A percentile compares a stretch with the other conserved stretches of the same genome.
Evolutionary conservation across 768 basidiomycete genomes (phyloP).

Genomic region (Termitomyces eurrhizus): DNA sequence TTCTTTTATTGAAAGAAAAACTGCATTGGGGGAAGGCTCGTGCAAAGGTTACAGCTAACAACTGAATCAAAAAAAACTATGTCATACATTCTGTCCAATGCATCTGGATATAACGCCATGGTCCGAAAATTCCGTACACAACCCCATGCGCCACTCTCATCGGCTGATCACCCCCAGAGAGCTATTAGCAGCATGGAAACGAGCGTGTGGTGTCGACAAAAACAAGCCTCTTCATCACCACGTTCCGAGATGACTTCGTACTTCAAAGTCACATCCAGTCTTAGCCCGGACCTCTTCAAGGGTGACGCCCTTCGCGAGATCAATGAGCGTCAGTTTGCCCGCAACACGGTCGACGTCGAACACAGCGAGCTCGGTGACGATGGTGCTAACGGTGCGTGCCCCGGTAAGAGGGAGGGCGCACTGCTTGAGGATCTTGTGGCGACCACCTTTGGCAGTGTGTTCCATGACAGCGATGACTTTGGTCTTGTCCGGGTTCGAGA

Average conservation of each 20-base stretch:
- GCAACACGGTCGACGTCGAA: slow-evolving; percentile 81
- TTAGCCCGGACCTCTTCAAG: slow-evolving; percentile 82
- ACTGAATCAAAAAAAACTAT: not conserved
- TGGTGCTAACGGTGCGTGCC: slow-evolving; percentile 81
- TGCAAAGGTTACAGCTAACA: not conserved
- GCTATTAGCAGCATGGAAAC: not conserved
- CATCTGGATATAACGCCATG: not conserved
- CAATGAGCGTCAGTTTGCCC: slow-evolving; percentile 71
- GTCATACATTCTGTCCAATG: not conserved
- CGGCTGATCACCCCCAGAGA: not conserved
- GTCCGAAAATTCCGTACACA: not conserved
- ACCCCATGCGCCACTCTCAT: not conserved
- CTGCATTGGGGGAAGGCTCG: not conserved
- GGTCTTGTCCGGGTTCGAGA: slow-evolving; percentile 94
- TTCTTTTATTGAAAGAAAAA: not conserved
- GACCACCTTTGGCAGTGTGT: slow-evolving; percentile 86
- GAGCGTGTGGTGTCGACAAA: not conserved
- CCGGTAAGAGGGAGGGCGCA: slow-evolving; percentile 89
- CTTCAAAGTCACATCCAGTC: slow-evolving; percentile 81
- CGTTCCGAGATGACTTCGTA: slow-evolving; percentile 46
- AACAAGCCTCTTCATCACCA: slow-evolving; percentile 27
- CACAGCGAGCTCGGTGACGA: slow-evolving; percentile 90
- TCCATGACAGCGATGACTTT: slow-evolving; percentile 90
- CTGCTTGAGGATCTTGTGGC: slow-evolving; percentile 79
- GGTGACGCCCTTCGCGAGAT: slow-evolving; percentile 80